Percentiles rank a stretch among this genome's conserved stretches.
Conservation (phyloP, 1,284 basidiomycete species). For the Neotropicomus parvogracilis region DNA sequence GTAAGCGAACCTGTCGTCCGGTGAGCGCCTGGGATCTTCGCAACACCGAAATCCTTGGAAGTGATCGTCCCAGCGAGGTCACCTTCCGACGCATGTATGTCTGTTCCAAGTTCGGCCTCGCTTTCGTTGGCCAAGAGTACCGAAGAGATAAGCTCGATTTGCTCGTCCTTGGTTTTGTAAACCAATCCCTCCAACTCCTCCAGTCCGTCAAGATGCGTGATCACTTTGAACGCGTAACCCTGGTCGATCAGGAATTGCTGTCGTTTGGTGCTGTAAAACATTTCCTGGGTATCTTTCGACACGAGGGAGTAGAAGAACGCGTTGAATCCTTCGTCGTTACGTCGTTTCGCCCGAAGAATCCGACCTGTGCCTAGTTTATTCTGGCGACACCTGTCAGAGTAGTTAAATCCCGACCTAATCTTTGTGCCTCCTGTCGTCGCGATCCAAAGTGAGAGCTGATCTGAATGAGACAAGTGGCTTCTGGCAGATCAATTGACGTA, state of each 20-base stretch:
- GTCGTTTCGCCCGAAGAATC: slow-evolving; percentile 93
- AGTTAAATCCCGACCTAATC: slow-evolving; percentile 61
- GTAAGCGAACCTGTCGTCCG: slow-evolving; percentile 82
- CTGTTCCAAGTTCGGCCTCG: slow-evolving; percentile 85
- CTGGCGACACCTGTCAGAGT: slow-evolving; percentile 16
- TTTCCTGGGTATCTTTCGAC: slow-evolving; percentile 98
- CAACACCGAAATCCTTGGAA: slow-evolving; percentile 66
- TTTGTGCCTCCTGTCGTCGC: slow-evolving; percentile 95
- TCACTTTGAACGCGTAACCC: slow-evolving; percentile 99
- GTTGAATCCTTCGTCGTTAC: slow-evolving; percentile 99
- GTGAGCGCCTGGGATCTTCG: slow-evolving; percentile 68
- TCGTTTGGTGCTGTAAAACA: slow-evolving; percentile 99
- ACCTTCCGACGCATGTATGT: slow-evolving; percentile 73
- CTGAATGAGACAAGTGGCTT: slow-evolving; percentile 98
- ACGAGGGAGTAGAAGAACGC: slow-evolving; percentile 99
- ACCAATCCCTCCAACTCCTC: slow-evolving; percentile 86
- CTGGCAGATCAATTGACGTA: slow-evolving; percentile 97
- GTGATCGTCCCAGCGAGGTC: slow-evolving; percentile 78
- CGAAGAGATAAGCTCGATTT: slow-evolving; percentile 91
- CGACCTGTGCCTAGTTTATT: slow-evolving; percentile 54
- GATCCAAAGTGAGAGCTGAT: slow-evolving; percentile 99
- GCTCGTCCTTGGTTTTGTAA: slow-evolving; percentile 87
- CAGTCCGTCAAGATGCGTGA: slow-evolving; percentile 94
- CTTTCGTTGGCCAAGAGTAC: slow-evolving; percentile 91
- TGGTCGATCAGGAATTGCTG: slow-evolving; percentile 99